Evolutionary conservation across 2,329 filamentous ascomycete genomes (phyloP).

Genomic region (Blastomyces gilchristii): DNA sequence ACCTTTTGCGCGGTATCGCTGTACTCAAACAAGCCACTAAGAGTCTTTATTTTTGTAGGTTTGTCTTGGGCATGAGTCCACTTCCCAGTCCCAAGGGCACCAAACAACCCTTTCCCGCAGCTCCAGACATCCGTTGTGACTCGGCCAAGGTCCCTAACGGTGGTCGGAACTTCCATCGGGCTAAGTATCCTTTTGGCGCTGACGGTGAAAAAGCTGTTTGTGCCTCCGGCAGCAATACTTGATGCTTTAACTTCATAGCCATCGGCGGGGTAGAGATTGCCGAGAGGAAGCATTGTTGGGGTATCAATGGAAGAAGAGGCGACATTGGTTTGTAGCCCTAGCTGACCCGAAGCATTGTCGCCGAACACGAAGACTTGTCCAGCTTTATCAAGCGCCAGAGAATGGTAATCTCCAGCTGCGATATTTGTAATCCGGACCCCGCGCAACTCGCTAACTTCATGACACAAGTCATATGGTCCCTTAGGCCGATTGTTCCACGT

Average conservation of each 20-base stretch:
- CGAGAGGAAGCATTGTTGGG: slow-evolving; percentile 60
- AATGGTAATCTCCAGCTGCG: slow-evolving; percentile 79
- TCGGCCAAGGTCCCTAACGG: slow-evolving; percentile 40
- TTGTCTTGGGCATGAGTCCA: slow-evolving; percentile 79
- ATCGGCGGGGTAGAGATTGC: slow-evolving; percentile 60
- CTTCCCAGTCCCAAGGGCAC: slow-evolving; percentile 69
- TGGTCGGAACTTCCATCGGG: slow-evolving; percentile 34
- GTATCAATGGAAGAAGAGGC: slow-evolving; percentile 55
- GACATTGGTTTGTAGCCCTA: slow-evolving; percentile 64
- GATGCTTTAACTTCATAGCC: slow-evolving; percentile 58
- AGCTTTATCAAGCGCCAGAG: slow-evolving; percentile 61
- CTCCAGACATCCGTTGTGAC: slow-evolving; percentile 72
- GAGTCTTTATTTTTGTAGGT: slow-evolving; percentile 68
- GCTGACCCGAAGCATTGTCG: slow-evolving; percentile 82
- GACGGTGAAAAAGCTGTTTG: slow-evolving; percentile 77
- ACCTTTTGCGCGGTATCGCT: slow-evolving; percentile 60
- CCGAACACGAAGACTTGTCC: slow-evolving; percentile 80
- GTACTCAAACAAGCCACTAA: slow-evolving; percentile 79
- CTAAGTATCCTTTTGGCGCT: slow-evolving; percentile 57
- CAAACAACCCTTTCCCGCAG: slow-evolving; percentile 76
- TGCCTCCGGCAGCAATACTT: slow-evolving; percentile 71
- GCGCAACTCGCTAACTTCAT: slow-evolving; percentile 63
- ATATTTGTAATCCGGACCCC: slow-evolving; percentile 63
- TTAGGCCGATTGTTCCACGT: slow-evolving; percentile 66
- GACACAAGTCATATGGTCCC: slow-evolving; percentile 69